These are phyloP conservation scores for Meredithiella fracta DNA, from an alignment of 2,329 filamentous ascomycete species.

Conservation along the genomic window DNA sequence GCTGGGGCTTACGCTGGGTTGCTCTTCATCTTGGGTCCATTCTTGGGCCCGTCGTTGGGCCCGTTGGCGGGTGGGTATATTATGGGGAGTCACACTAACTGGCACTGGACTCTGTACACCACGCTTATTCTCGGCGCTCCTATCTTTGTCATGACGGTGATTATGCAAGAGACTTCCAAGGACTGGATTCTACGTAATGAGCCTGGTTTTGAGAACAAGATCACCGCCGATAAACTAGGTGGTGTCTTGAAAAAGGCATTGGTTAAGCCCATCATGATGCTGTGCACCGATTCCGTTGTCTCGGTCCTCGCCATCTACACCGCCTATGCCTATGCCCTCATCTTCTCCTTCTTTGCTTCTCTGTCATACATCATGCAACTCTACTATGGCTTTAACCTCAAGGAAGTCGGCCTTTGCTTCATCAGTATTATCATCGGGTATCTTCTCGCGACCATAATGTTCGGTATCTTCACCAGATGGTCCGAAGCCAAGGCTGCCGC, in stretches of 20 bases:
- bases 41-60: slow-evolving; percentile 35
- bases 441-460: slow-evolving; percentile 22
- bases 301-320: slow-evolving; percentile 36
- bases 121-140: slow-evolving; percentile 30
- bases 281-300: slow-evolving; percentile 47
- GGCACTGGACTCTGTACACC: slow-evolving; percentile 39
- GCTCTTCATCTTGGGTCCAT: slow-evolving; percentile 34
- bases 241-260: slow-evolving; percentile 28
- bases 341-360: slow-evolving; percentile 36
- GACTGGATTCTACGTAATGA: slow-evolving; percentile 29
- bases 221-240: slow-evolving; percentile 16
- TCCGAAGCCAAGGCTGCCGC: slow-evolving; percentile 26
- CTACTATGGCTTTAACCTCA: slow-evolving; percentile 28
- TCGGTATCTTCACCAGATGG: slow-evolving; percentile 22
- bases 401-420: slow-evolving; percentile 29
- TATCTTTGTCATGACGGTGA: slow-evolving; percentile 22
- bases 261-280: slow-evolving; percentile 38
- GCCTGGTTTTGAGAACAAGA: slow-evolving; percentile 17
- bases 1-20: slow-evolving; percentile 25
- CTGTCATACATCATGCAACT: slow-evolving; percentile 32
- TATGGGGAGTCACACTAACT: slow-evolving; percentile 27
- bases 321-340: slow-evolving; percentile 33
- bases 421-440: slow-evolving; percentile 30
- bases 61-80: slow-evolving; percentile 35
- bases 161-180: slow-evolving; percentile 41